Evolutionary conservation across 1,284 basidiomycete species (phyloP).

Genomic region (Tetrapyrgos nigripes): DNA sequence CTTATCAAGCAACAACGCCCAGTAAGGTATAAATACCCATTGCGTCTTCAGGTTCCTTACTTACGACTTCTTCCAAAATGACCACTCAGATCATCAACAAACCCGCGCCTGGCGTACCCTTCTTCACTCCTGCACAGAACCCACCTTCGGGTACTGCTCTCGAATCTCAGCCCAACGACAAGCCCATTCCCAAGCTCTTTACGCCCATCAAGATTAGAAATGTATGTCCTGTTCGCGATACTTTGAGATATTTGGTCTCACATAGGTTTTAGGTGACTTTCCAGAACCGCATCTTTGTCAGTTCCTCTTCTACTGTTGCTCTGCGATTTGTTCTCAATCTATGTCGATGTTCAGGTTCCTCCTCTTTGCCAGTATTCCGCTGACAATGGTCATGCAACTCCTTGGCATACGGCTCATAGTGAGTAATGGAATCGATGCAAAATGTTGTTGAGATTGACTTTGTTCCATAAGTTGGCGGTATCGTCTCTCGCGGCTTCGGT

Average conservation of each 20-base stretch:
- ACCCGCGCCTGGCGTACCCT: constrained; percentile 48
- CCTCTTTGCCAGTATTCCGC: constrained; percentile 73
- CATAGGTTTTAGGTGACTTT: too few relatives aligned
- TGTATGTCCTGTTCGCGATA: too few relatives aligned
- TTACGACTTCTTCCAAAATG: constrained; percentile 3
- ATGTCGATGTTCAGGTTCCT: constrained; percentile 38
- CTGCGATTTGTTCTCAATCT: background rate
- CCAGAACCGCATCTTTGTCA: constrained; percentile 74
- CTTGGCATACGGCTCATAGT: constrained; percentile 50
- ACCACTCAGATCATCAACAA: constrained; percentile 26
- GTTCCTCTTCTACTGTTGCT: constrained; percentile 19
- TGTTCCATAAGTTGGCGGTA: constrained; percentile 48
- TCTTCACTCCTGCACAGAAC: constrained; percentile 60
- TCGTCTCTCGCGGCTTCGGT: constrained; percentile 56
- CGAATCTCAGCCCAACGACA: constrained; percentile 47
- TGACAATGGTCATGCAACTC: constrained; percentile 54
- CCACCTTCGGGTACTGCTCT: constrained; percentile 56
- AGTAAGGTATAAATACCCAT: too few relatives aligned
- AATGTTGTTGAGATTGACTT: background rate
- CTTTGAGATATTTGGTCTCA: too few relatives aligned
- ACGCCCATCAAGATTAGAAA: constrained; percentile 68
- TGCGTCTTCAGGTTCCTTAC: too few relatives aligned
- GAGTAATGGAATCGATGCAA: constrained; percentile 17
- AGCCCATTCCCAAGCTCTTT: constrained; percentile 65
- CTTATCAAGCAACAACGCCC: too few relatives aligned